Percentiles rank a stretch among this genome's conserved stretches.
phyloP scores from a whole-genome alignment of 2,329 filamentous ascomycete species.

The Pseudocercospora crystallina region DNA sequence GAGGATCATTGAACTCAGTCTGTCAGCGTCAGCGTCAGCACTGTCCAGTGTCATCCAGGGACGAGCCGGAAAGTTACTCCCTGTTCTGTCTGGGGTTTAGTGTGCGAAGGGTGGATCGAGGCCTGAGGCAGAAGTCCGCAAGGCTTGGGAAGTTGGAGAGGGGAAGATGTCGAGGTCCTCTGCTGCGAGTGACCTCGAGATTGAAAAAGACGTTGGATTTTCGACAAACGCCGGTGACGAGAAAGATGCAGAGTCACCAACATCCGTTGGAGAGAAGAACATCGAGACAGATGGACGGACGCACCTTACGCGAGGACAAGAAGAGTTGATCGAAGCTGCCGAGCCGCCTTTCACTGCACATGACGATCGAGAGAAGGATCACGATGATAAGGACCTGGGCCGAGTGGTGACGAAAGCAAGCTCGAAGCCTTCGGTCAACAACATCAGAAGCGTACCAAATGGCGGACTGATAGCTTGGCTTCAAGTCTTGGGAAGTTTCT shows the following conservation, averaged over 20 bases:
- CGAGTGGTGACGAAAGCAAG: slow-evolving; percentile 22
- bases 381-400: slow-evolving; percentile 13
- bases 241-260: background rate
- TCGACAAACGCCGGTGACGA: background rate
- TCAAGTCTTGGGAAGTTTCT: slow-evolving; percentile 50
- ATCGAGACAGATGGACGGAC: background rate
- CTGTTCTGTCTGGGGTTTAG: no score
- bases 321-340: slow-evolving; percentile 12
- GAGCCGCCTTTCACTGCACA: slow-evolving; percentile 12
- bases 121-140: no score
- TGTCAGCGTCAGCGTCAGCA: no score
- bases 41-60: no score
- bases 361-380: background rate
- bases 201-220: background rate
- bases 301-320: background rate
- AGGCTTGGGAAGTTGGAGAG: background rate
- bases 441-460: slow-evolving; percentile 46
- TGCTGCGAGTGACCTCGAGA: background rate
- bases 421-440: slow-evolving; percentile 40
- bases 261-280: background rate
- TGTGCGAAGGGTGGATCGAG: no score
- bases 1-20: no score
- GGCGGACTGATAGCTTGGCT: slow-evolving; percentile 50
- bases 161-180: slow-evolving; percentile 1
- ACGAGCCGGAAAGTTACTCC: no score